Percentiles rank a stretch among this genome's conserved stretches.
phyloP scores from a whole-genome alignment of 1,284 basidiomycete species.

The Heterobasidion occidentale region DNA sequence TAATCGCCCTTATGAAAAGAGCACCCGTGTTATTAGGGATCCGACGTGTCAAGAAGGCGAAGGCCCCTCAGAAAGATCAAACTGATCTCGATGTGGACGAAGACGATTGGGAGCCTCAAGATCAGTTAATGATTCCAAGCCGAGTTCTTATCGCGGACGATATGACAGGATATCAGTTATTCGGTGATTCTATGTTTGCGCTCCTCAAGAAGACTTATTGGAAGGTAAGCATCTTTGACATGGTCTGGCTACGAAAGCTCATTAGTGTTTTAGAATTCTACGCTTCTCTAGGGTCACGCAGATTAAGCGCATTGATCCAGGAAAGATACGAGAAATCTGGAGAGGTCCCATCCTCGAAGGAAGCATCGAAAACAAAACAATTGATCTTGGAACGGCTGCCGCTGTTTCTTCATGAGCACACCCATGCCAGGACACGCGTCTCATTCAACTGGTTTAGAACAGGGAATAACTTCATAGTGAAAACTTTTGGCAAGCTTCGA shows the following conservation, averaged over 20 bases:
- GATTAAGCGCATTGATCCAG: conserved; percentile 64
- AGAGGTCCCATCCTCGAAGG: conserved; percentile 42
- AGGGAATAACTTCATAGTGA: conserved; percentile 67
- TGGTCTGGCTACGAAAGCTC: background rate
- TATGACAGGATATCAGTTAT: conserved; percentile 67
- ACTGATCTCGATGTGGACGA: conserved; percentile 32
- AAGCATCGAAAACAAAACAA: conserved; percentile 41
- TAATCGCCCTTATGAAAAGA: conserved; percentile 58
- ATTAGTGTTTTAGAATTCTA: conserved; percentile 49
- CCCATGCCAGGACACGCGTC: conserved; percentile 61
- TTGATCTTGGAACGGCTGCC: conserved; percentile 86
- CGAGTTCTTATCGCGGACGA: conserved; percentile 79
- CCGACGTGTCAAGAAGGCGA: conserved; percentile 40
- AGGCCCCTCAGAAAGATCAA: conserved; percentile 18
- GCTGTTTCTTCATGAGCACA: conserved; percentile 88
- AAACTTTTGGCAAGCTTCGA: conserved; percentile 50
- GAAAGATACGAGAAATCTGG: conserved; percentile 64
- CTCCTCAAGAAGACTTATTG: conserved; percentile 86
- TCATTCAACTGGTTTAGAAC: conserved; percentile 71
- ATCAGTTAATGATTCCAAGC: conserved; percentile 53
- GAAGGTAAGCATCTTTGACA: conserved; percentile 42
- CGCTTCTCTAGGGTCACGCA: conserved; percentile 54
- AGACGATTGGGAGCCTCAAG: conserved; percentile 61
- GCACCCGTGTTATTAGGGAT: conserved; percentile 70
- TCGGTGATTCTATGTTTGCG: conserved; percentile 70